A percentile compares a stretch with the other conserved stretches of the same genome.
Evolutionary conservation across 1,284 basidiomycete species (phyloP).

Genomic region (Naganishia sp.): DNA sequence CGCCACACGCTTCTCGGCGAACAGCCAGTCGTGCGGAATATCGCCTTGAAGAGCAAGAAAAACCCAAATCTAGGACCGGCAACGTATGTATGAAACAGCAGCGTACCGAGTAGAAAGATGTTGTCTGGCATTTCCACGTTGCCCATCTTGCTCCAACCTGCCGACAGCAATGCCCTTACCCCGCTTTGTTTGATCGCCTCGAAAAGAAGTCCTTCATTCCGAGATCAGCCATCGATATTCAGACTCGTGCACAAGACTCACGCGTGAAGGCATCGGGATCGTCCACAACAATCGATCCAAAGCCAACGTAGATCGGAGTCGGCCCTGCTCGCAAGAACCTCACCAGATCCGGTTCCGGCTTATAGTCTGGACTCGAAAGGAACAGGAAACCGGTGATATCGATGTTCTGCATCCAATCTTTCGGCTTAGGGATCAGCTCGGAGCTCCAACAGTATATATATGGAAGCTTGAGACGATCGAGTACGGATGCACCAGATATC

Average conservation of each 20-base stretch:
- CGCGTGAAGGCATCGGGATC: conserved; percentile 62
- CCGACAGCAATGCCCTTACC: conserved; percentile 62
- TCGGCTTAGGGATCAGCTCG: conserved; percentile 64
- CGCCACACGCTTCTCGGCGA: conserved; percentile 59
- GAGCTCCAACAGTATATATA: conserved; percentile 71
- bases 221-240: not conserved
- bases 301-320: conserved; percentile 65
- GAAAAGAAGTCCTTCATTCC: conserved; percentile 58
- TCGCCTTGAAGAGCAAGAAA: conserved; percentile 51
- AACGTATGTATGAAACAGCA: not conserved
- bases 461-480: conserved; percentile 64
- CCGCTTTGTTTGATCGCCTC: conserved; percentile 61
- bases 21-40: conserved; percentile 72
- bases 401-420: conserved; percentile 59
- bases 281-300: conserved; percentile 66
- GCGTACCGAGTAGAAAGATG: conserved; percentile 60
- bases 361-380: conserved; percentile 59
- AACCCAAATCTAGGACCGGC: too few species aligned
- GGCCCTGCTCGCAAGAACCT: conserved; percentile 60
- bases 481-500: conserved; percentile 59
- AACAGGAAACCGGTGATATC: conserved; percentile 69
- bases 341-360: conserved; percentile 57
- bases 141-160: conserved; percentile 66
- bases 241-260: conserved; percentile 37
- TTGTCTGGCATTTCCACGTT: conserved; percentile 57